Conservation (phyloP, 352 stramenopile species). For the Saprolegnia parasitica region DNA sequence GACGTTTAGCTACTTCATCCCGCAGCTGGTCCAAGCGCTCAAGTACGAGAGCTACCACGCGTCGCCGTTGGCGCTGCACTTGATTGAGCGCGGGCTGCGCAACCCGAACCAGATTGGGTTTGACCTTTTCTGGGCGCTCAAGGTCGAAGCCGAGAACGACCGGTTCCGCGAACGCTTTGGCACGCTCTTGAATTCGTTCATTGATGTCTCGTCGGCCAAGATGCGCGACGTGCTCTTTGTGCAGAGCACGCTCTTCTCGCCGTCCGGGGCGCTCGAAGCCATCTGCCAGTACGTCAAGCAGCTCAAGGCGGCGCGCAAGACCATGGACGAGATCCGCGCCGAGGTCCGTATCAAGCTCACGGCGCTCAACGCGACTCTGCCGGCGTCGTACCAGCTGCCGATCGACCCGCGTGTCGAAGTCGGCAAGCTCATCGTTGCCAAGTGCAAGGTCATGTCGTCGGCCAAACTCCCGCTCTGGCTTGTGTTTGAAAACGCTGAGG, state of each 20-base stretch:
- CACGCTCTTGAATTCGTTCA: constrained; percentile 76
- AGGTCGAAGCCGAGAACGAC: constrained; percentile 59
- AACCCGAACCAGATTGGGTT: constrained; percentile 80
- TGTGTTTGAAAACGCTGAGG: constrained; percentile 25
- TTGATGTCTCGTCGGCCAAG: constrained; percentile 84
- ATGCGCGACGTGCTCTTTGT: constrained; percentile 90
- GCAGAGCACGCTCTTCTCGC: constrained; percentile 77
- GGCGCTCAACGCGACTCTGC: constrained; percentile 17
- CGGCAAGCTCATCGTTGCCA: constrained; percentile 35
- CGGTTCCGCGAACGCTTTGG: constrained; percentile 65
- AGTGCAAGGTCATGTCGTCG: constrained; percentile 53
- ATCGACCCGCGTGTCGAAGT: constrained; percentile 39
- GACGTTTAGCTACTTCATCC: constrained; percentile 38
- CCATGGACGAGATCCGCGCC: constrained; percentile 18
- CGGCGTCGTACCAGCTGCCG: constrained; percentile 42
- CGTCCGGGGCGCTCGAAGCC: constrained; percentile 70
- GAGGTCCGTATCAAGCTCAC: constrained; percentile 19
- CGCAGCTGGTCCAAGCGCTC: constrained; percentile 79
- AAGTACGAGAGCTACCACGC: constrained; percentile 85
- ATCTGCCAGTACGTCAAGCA: constrained; percentile 68
- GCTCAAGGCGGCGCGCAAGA: constrained; percentile 16
- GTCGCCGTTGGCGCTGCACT: constrained; percentile 66
- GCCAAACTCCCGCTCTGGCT: constrained; percentile 50
- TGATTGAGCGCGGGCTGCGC: constrained; percentile 65
- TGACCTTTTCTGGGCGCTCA: constrained; percentile 78